phyloP scores from a whole-genome alignment of 148 eudicot species.

The Fagopyrum esculentum region DNA sequence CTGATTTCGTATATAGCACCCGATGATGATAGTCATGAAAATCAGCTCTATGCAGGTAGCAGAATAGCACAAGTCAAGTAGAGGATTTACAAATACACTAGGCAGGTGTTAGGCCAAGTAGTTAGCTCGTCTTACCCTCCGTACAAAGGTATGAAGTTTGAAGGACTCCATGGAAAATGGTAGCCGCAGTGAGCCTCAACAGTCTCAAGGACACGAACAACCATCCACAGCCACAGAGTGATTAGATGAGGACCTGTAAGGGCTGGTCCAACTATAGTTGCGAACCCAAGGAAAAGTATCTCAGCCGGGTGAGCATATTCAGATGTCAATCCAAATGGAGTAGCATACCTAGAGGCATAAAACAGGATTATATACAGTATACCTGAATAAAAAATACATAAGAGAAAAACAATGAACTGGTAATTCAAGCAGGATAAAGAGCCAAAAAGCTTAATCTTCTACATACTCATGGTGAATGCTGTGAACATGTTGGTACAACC shows the following conservation, averaged over 20 bases:
- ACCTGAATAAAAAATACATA: background rate
- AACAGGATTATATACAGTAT: constrained; percentile 14
- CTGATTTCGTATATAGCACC: constrained; percentile 82
- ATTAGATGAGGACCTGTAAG: constrained; percentile 89
- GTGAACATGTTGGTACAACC: constrained; percentile 93
- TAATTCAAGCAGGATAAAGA: background rate
- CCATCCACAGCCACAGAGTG: constrained; percentile 95
- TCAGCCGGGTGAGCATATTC: constrained; percentile 99
- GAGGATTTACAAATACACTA: background rate
- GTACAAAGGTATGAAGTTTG: constrained; percentile 81
- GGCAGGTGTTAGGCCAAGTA: background rate
- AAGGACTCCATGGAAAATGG: constrained; percentile 94
- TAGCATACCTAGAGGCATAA: constrained; percentile 60
- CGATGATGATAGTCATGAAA: constrained; percentile 98
- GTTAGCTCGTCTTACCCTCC: constrained; percentile 56
- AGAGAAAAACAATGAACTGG: background rate
- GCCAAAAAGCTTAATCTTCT: background rate
- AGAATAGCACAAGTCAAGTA: constrained; percentile 9
- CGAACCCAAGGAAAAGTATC: constrained; percentile 93
- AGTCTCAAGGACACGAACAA: constrained; percentile 90
- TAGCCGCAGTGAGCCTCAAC: constrained; percentile 98
- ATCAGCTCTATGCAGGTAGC: constrained; percentile 57
- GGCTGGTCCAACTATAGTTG: constrained; percentile 86
- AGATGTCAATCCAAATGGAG: constrained; percentile 97
- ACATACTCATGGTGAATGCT: constrained; percentile 91